Evolutionary conservation across 208 protist species (phyloP), one percentile per base, ranked within the genome.

Genomic region (Leishmania major): DNA sequence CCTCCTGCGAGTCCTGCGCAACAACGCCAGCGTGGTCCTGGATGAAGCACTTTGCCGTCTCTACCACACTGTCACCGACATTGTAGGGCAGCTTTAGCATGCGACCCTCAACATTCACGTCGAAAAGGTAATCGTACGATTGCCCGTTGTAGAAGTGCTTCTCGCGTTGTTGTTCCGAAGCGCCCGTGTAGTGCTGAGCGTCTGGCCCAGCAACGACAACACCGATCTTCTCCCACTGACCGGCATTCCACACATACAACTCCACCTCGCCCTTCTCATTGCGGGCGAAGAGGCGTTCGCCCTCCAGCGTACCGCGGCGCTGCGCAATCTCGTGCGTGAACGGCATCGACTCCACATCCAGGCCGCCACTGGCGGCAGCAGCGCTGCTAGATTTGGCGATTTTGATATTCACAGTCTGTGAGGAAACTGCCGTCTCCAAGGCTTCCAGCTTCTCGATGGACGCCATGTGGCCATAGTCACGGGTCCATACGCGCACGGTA

Each of bases 121-220:
- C 92, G 85, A 99, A 99, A 28, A 99, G 85, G 77, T 99, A 99
- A 87, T 99, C 98, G 83, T 99, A 99, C 37, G 95, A 81, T 57
- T 92, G 90, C 6, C 98, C 98, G 40, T 98, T 88, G 72, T 95
- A 81, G 43, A 93, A 77, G 75, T 93, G 79, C 84, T 97, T 98
- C 40, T 93, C 84, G 47, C 84, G 82, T 49, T 78, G 64, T 59
- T 87, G 88, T 2, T 28, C 40, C 15, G 84, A 64, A 10, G 79
- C 78, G 4, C 80, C 80, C 49, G 80, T 92, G 84, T 89, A 91
- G 35, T 73, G 64, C 40, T 80, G 49, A 17, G 82, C 75, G n/a
- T 89, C 83, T 8, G 91, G 84, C 25, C 92, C 94, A 19, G 98
- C 87, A 1, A 99, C 93, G 0, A 99, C 95, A 1, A 97, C 92